Evolutionary conservation across 1,284 basidiomycete species (phyloP), one percentile per base, ranked within the genome.

Genomic region (Tilletia setariae): DNA sequence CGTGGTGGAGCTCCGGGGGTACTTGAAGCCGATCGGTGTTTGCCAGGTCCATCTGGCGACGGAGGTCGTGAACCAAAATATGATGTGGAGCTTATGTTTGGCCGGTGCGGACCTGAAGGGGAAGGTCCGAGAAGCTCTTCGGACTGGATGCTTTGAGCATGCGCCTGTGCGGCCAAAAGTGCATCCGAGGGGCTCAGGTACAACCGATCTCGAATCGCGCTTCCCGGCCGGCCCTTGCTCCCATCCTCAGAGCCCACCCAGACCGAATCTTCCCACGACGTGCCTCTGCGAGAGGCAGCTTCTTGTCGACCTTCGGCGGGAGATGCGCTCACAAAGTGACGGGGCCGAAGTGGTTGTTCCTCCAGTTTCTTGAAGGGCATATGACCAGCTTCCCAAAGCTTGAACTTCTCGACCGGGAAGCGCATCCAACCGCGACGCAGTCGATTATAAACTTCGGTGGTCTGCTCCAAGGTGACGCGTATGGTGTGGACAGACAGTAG

Each of bases 391-490:
- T 82, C 80, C 76, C 79, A 81, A 13, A 82, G 67, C 8, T 77
- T 71, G 47, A 78, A 68, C 72, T 80, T 82, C 35, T 82, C 79
- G 30, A 68, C 68, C 1, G 79, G 80, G 4, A 78, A 67, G 47
- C 72, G 70, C 66, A 77, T 68, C 79, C 79, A 80, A 25, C 72
- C 74, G 63, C 75, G 75, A 21, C 75, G 70, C 0, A 70, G 49
- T 0, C 76, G 71, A 53, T 73, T 77, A 71, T 76, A 79, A 8
- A 82, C 70, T 73, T 82, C 80, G 59, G 79, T 76, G 1, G 74
- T 77, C 69, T 82, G 79, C 67, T 82, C 80, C 43, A 81, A 46
- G 63, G 80, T 78, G 53, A 81, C 77, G 53, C 79, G 72, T 40
- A 76, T 65, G 44, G 78, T 71, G 65, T 79, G 79, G 11, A 82